Conservation (phyloP, 176 grass and related monocot species). For the Rhynchospora breviuscula region DNA sequence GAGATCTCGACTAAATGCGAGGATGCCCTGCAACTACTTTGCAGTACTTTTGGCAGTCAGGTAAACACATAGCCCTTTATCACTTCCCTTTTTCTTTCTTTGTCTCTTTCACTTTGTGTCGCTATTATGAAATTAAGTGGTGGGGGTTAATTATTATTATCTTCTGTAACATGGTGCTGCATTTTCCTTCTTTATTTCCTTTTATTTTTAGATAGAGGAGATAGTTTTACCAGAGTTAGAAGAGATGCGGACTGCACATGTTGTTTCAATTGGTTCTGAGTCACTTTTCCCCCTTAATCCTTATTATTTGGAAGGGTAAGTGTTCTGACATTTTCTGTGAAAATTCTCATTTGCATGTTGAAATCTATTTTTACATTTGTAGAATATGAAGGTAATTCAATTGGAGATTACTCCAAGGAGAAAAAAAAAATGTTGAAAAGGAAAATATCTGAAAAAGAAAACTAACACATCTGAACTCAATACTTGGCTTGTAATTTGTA, state of each 20-base stretch:
- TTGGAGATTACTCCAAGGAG: neutral
- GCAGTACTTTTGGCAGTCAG: constrained; percentile 54
- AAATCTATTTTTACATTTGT: neutral
- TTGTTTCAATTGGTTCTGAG: constrained; percentile 94
- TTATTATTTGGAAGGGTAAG: constrained; percentile 66
- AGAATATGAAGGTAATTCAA: neutral
- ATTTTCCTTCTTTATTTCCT: neutral
- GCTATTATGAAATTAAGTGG: neutral
- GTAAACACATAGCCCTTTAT: constrained; percentile 20
- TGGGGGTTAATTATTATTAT: neutral
- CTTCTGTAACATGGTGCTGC: constrained; percentile 27
- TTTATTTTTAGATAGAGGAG: constrained; percentile 67
- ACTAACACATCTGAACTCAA: neutral
- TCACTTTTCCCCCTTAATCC: constrained; percentile 62
- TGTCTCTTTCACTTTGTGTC: neutral
- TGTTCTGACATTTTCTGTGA: neutral
- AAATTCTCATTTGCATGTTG: constrained; percentile 13
- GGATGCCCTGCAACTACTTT: constrained; percentile 74
- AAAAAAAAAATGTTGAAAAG: neutral
- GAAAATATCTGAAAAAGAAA: neutral
- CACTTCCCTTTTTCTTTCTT: neutral
- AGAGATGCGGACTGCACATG: constrained; percentile 86
- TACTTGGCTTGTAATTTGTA: neutral
- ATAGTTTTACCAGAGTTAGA: constrained; percentile 96
- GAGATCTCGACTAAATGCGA: constrained; percentile 87